Evolutionary conservation across 1,284 basidiomycete genomes (phyloP).

Genomic region (Ustanciosporium gigantosporum): DNA sequence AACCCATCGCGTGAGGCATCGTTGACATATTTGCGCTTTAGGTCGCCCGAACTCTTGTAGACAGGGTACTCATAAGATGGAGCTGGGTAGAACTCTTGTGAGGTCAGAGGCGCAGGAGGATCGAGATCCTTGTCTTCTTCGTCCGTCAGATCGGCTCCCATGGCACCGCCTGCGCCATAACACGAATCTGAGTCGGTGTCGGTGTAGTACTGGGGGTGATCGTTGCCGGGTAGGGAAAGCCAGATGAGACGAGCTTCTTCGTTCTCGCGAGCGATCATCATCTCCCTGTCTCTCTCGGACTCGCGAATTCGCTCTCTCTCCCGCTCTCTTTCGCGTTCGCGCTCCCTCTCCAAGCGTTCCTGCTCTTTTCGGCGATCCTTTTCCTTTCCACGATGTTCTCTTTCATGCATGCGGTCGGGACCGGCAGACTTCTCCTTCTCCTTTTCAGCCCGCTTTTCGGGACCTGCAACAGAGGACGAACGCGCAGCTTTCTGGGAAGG

Average conservation of each 20-base stretch:
- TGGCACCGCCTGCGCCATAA: slow-evolving; percentile 28
- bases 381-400: slow-evolving; percentile 32
- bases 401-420: slow-evolving; percentile 30
- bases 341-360: slow-evolving; percentile 11
- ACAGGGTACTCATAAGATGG: slow-evolving; percentile 22
- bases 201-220: slow-evolving; percentile 51
- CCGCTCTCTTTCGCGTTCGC: slow-evolving; percentile 26
- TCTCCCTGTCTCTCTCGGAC: slow-evolving; percentile 30
- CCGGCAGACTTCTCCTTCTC: slow-evolving; percentile 17
- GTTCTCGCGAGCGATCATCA: slow-evolving; percentile 42
- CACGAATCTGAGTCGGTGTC: slow-evolving; percentile 48
- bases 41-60: slow-evolving; percentile 7
- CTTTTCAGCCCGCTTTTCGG: slow-evolving; percentile 16
- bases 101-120: slow-evolving; percentile 25
- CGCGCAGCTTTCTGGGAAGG: neutral
- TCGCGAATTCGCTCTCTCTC: slow-evolving; percentile 40
- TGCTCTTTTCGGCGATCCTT: slow-evolving; percentile 35
- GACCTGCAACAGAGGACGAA: neutral
- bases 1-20: neutral
- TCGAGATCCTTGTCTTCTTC: slow-evolving; percentile 40
- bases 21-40: slow-evolving; percentile 18
- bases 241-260: slow-evolving; percentile 43
- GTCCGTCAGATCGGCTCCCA: slow-evolving; percentile 27
- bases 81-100: slow-evolving; percentile 26
- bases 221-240: slow-evolving; percentile 48